Percentiles rank a stretch among this genome's conserved stretches.
Evolutionary conservation across 805 yeast species (phyloP).

Genomic region (Pichia manshurica): DNA sequence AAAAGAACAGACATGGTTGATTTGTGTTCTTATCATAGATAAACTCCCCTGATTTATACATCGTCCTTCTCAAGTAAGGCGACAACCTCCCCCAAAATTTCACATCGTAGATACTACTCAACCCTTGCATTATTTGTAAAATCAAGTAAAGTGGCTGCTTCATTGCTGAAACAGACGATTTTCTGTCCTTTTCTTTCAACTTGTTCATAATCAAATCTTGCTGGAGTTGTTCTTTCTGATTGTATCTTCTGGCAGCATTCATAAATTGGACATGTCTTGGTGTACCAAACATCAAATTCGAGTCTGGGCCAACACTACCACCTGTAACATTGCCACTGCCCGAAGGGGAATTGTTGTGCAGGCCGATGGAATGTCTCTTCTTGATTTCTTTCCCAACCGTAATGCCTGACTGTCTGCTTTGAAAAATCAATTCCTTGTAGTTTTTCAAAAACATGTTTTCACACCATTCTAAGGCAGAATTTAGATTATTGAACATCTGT

Average conservation of each 20-base stretch:
- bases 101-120: constrained; percentile 40
- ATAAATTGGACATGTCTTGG: constrained; percentile 49
- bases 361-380: background rate
- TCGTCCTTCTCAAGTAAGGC: constrained; percentile 43
- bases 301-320: background rate
- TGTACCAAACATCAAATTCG: constrained; percentile 34
- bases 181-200: constrained; percentile 9
- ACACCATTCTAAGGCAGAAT: constrained; percentile 93
- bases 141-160: constrained; percentile 53
- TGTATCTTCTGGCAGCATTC: constrained; percentile 44
- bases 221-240: constrained; percentile 26
- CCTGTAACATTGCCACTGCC: background rate
- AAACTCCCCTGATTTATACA: constrained; percentile 28
- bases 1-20: constrained; percentile 50
- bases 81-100: constrained; percentile 62
- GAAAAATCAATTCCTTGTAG: constrained; percentile 35
- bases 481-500: constrained; percentile 70
- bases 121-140: constrained; percentile 58
- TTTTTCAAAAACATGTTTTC: constrained; percentile 79
- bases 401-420: background rate
- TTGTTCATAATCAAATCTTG: constrained; percentile 28
- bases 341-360: too few relatives aligned
- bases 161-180: constrained; percentile 10
- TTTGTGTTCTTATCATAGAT: constrained; percentile 43
- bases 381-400: background rate